phyloP scores from a whole-genome alignment of 2,329 filamentous ascomycete genomes.

The Aspergillus pseudoterreus region DNA sequence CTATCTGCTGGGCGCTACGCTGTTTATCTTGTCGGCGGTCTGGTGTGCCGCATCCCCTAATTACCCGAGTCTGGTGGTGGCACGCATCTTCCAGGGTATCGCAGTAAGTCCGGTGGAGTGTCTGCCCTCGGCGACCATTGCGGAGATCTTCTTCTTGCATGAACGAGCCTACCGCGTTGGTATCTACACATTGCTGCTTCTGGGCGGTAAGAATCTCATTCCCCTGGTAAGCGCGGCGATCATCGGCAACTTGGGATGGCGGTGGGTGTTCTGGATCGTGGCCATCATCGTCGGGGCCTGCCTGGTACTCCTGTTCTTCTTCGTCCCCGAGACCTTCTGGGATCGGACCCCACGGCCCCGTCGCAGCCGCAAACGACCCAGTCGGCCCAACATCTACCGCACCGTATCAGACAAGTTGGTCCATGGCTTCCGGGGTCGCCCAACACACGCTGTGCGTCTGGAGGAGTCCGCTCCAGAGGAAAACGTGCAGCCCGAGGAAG shows the following conservation, averaged over 20 bases:
- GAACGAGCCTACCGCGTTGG: conserved; percentile 90
- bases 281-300: conserved; percentile 73
- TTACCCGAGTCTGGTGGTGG: conserved; percentile 74
- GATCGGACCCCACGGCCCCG: conserved; percentile 67
- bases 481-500: neutral
- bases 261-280: conserved; percentile 89
- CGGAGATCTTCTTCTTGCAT: conserved; percentile 94
- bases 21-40: conserved; percentile 73
- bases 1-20: conserved; percentile 70
- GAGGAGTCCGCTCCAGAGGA: conserved; percentile 14
- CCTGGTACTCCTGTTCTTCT: conserved; percentile 72
- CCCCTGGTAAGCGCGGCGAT: conserved; percentile 83
- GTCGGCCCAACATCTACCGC: conserved; percentile 30
- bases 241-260: conserved; percentile 74
- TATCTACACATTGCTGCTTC: conserved; percentile 82
- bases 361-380: conserved; percentile 35
- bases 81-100: conserved; percentile 81
- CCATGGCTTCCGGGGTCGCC: conserved; percentile 33
- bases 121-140: conserved; percentile 86
- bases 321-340: conserved; percentile 96
- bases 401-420: conserved; percentile 37
- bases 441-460: conserved; percentile 17
- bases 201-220: conserved; percentile 88
- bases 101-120: conserved; percentile 89
- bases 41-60: conserved; percentile 86